These are phyloP conservation scores for Backusella mclennaniae DNA, from an alignment of 192 early-diverging fungal genomes.

Conservation along the genomic window DNA sequence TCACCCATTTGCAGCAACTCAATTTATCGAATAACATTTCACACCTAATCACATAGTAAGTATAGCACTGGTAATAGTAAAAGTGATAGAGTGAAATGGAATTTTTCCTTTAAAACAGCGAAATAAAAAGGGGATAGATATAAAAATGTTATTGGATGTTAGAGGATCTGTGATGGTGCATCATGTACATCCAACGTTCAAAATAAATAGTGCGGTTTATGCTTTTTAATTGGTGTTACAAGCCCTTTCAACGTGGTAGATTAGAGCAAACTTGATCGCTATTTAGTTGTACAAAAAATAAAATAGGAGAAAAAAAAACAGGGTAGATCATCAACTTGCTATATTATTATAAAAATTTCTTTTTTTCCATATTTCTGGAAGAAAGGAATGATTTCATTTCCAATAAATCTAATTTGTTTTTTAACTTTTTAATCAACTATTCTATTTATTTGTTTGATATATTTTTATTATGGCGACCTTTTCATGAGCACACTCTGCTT, in stretches of 20 bases:
- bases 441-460: background rate
- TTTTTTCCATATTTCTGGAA: background rate
- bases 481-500: background rate
- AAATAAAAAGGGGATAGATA: too few relatives aligned
- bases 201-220: background rate
- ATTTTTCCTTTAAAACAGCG: too few relatives aligned
- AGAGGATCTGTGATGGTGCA: background rate
- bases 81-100: too few relatives aligned
- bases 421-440: too few relatives aligned
- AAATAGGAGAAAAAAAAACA: background rate
- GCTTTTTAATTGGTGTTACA: background rate
- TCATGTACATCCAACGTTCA: background rate
- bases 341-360: background rate
- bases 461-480: background rate
- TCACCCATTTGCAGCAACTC: too few relatives aligned
- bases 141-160: too few relatives aligned
- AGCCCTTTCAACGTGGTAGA: background rate
- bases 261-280: background rate
- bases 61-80: too few relatives aligned
- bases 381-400: background rate
- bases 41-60: too few relatives aligned
- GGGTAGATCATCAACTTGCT: background rate
- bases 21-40: too few relatives aligned
- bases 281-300: background rate
- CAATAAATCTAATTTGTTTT: too few relatives aligned